Conservation (phyloP, 1,284 basidiomycete genomes). For the Wallemia ichthyophaga region DNA sequence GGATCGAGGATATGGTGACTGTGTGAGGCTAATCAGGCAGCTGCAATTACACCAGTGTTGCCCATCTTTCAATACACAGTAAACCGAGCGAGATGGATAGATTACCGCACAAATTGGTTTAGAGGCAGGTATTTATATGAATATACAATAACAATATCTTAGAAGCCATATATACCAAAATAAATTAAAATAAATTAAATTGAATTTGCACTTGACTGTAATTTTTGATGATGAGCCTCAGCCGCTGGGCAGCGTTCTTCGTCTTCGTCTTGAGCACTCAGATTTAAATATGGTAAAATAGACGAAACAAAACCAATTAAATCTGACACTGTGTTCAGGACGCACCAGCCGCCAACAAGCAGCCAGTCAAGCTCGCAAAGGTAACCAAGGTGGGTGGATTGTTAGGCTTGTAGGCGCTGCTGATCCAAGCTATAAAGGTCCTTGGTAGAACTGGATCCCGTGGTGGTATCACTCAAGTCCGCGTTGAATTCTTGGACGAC, state of each 20-base stretch:
- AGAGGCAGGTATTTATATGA: no score
- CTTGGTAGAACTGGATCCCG: slow-evolving; percentile 96
- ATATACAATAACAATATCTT: no score
- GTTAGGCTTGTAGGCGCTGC: neutral
- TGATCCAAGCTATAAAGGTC: slow-evolving; percentile 25
- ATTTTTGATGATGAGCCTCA: neutral
- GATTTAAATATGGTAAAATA: no score
- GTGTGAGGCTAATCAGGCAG: no score
- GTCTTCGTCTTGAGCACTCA: neutral
- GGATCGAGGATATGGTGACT: no score
- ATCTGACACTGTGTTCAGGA: slow-evolving; percentile 6
- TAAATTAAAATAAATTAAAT: neutral
- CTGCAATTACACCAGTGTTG: no score
- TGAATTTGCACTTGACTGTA: neutral
- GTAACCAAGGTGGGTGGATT: slow-evolving; percentile 47
- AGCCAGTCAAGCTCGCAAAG: slow-evolving; percentile 76
- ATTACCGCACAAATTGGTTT: neutral
- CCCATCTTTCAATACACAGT: no score
- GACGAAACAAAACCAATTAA: neutral
- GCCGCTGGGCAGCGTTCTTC: neutral
- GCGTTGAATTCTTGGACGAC: slow-evolving; percentile 99
- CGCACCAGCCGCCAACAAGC: slow-evolving; percentile 22
- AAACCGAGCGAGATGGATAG: no score
- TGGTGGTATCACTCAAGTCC: slow-evolving; percentile 98
- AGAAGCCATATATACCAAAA: neutral